Conservation (phyloP, 352 stramenopile species). For the Phytopythium cucurbitacearum region DNA sequence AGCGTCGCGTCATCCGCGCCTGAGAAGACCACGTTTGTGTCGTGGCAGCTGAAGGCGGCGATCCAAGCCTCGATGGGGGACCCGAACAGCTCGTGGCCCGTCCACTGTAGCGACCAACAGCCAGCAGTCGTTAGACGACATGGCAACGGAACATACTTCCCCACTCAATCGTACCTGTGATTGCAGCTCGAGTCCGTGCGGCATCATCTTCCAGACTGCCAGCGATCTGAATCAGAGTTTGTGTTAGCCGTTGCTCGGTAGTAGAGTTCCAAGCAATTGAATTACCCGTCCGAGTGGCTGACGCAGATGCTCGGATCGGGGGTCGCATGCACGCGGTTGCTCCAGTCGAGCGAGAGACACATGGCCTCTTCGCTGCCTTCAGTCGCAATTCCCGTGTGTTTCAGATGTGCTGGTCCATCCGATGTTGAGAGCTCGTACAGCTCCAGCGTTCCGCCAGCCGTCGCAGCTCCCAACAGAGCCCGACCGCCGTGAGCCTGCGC, state of each 20-base stretch:
- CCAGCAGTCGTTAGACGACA: slow-evolving; percentile 10
- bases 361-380: slow-evolving; percentile 45
- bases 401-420: slow-evolving; percentile 10
- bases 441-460: slow-evolving; percentile 58
- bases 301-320: slow-evolving; percentile 61
- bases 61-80: slow-evolving; percentile 84
- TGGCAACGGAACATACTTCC: slow-evolving; percentile 8
- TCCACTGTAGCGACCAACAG: slow-evolving; percentile 37
- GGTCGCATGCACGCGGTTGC: slow-evolving; percentile 48
- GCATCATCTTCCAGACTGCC: slow-evolving; percentile 46
- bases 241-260: not conserved
- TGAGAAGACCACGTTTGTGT: slow-evolving; percentile 74
- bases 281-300: slow-evolving; percentile 80
- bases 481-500: slow-evolving; percentile 39
- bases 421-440: slow-evolving; percentile 39
- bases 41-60: slow-evolving; percentile 71
- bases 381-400: slow-evolving; percentile 27
- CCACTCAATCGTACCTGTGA: slow-evolving; percentile 29
- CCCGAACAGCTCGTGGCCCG: slow-evolving; percentile 67
- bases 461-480: slow-evolving; percentile 57
- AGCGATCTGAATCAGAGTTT: slow-evolving; percentile 21
- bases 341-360: slow-evolving; percentile 86
- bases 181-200: slow-evolving; percentile 25
- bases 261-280: not conserved
- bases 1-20: slow-evolving; percentile 73